Conservation (phyloP, 495 filamentous ascomycete species). For the Aspergillus sclerotioniger region DNA sequence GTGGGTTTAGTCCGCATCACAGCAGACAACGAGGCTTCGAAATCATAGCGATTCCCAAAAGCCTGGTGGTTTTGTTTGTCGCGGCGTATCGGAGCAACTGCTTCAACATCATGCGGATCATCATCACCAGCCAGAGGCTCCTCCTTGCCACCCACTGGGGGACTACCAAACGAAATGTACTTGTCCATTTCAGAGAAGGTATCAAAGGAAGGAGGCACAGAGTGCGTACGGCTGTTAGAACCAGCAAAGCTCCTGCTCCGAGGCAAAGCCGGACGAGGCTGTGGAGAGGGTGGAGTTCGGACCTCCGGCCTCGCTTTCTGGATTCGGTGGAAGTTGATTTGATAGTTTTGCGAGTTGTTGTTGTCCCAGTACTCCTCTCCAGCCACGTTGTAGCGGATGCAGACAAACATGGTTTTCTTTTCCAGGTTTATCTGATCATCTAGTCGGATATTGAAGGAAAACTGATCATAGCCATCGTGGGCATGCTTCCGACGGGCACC, state of each 20-base stretch:
- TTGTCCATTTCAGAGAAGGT: conserved; percentile 65
- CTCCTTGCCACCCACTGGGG: conserved; percentile 53
- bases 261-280: conserved; percentile 64
- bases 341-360: conserved; percentile 81
- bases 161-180: conserved; percentile 55
- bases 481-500: conserved; percentile 68
- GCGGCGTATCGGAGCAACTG: conserved; percentile 48
- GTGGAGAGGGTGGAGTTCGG: conserved; percentile 45
- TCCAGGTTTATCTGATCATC: conserved; percentile 88
- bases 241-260: conserved; percentile 63
- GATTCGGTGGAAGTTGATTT: conserved; percentile 85
- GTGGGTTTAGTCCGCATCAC: conserved; percentile 65
- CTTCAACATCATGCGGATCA: conserved; percentile 33
- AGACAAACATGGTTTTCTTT: conserved; percentile 84
- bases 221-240: conserved; percentile 52
- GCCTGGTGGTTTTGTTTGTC: conserved; percentile 66
- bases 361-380: conserved; percentile 96
- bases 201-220: conserved; percentile 62
- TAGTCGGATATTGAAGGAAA: conserved; percentile 90
- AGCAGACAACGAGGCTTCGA: conserved; percentile 79
- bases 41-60: conserved; percentile 91
- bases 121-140: conserved; percentile 39
- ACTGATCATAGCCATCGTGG: conserved; percentile 75
- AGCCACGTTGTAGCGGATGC: conserved; percentile 81
- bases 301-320: conserved; percentile 58